Conservation (phyloP, 768 basidiomycete genomes). For the Leccinum disarticulatum region DNA sequence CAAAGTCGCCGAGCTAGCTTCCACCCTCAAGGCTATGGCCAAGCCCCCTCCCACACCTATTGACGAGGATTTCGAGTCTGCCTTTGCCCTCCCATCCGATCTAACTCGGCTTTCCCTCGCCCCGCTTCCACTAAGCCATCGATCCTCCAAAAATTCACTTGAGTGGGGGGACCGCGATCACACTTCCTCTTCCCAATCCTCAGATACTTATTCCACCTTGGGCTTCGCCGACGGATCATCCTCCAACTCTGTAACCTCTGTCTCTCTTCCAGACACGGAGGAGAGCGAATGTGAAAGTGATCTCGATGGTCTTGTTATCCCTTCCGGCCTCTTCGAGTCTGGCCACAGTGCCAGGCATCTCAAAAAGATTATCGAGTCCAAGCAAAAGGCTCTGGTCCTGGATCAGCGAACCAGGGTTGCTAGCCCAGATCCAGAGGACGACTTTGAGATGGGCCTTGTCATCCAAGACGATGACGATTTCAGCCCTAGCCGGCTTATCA, state of each 20-base stretch:
- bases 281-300: constrained; percentile 70
- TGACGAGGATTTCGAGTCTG: constrained; percentile 80
- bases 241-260: constrained; percentile 66
- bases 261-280: constrained; percentile 67
- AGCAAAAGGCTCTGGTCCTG: constrained; percentile 55
- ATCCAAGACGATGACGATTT: constrained; percentile 83
- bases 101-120: constrained; percentile 81
- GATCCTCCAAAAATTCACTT: constrained; percentile 78
- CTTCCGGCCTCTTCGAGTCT: constrained; percentile 72
- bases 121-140: constrained; percentile 71
- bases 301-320: constrained; percentile 80
- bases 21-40: constrained; percentile 33
- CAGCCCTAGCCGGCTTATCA: constrained; percentile 71
- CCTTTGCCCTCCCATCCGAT: constrained; percentile 76
- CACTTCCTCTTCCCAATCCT: constrained; percentile 82
- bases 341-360: constrained; percentile 55
- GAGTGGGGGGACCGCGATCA: constrained; percentile 87
- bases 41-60: constrained; percentile 41
- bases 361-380: constrained; percentile 50
- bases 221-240: constrained; percentile 74
- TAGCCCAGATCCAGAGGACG: constrained; percentile 71
- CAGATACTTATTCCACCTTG: constrained; percentile 79
- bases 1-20: constrained; percentile 59
- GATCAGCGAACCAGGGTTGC: constrained; percentile 53
- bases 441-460: constrained; percentile 82